A percentile compares a stretch with the other conserved stretches of the same genome.
Evolutionary conservation across 2,329 filamentous ascomycete species (phyloP).

Genomic region (Nothophaeocryptopus gaeumannii): DNA sequence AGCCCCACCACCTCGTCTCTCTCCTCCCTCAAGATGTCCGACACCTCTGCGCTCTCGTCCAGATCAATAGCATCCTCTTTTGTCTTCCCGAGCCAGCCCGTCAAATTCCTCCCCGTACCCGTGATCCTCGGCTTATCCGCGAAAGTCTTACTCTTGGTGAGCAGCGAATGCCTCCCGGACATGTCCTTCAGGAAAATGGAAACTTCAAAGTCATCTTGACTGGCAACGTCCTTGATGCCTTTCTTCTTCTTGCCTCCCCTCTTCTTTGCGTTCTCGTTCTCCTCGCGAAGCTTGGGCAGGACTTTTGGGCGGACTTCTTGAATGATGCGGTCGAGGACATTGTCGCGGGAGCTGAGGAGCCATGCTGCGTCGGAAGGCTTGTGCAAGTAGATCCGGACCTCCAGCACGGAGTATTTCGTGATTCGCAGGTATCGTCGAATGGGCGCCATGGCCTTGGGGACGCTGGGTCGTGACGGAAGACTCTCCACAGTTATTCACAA

Average conservation of each 20-base stretch:
- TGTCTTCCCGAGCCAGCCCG: conserved; percentile 44
- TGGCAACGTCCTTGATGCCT: conserved; percentile 84
- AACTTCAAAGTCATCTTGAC: conserved; percentile 89
- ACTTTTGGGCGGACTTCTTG: conserved; percentile 81
- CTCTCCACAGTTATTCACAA: too few species aligned
- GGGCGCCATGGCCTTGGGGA: conserved; percentile 65
- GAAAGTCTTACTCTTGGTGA: conserved; percentile 79
- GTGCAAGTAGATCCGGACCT: conserved; percentile 93
- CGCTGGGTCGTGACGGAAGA: too few species aligned
- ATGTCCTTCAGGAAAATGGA: conserved; percentile 90
- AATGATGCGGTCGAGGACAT: conserved; percentile 78
- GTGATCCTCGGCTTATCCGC: conserved; percentile 42
- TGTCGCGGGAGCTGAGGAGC: conserved; percentile 73
- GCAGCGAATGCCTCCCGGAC: conserved; percentile 76
- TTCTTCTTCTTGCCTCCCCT: conserved; percentile 66
- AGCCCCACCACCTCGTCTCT: conserved; percentile 57
- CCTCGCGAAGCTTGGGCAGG: conserved; percentile 85
- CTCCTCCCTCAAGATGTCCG: conserved; percentile 51
- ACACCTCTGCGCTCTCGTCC: conserved; percentile 46
- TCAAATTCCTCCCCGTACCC: conserved; percentile 48
- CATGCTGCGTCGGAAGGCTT: conserved; percentile 81
- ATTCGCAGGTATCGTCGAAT: conserved; percentile 87
- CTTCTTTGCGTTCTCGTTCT: conserved; percentile 59
- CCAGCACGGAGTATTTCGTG: conserved; percentile 89
- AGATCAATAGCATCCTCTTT: conserved; percentile 44